Evolutionary conservation across 2,329 filamentous ascomycete species (phyloP).

Genomic region (Fusarium cicatricum): DNA sequence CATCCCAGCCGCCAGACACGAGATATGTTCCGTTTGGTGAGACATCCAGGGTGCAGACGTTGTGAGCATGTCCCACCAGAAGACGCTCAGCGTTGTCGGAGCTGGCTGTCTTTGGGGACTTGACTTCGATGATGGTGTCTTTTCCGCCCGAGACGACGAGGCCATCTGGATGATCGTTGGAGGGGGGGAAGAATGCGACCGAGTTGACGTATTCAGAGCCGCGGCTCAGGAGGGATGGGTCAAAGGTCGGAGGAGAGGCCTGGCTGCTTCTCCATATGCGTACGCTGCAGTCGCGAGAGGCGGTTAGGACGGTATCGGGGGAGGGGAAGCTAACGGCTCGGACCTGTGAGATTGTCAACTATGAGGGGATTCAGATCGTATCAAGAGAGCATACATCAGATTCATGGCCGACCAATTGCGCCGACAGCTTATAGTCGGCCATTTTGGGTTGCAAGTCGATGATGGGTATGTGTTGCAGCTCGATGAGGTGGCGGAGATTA

Average conservation of each 20-base stretch:
- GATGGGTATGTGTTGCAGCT: slow-evolving; percentile 22
- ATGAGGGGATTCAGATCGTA: neutral
- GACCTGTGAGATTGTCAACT: slow-evolving; percentile 66
- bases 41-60: slow-evolving; percentile 87
- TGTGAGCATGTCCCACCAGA: slow-evolving; percentile 84
- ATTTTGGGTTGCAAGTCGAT: slow-evolving; percentile 53
- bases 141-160: slow-evolving; percentile 88
- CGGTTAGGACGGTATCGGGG: slow-evolving; percentile 77
- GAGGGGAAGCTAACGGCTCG: slow-evolving; percentile 83
- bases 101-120: slow-evolving; percentile 71
- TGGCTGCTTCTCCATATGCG: slow-evolving; percentile 81
- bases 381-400: slow-evolving; percentile 76
- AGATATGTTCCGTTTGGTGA: slow-evolving; percentile 76
- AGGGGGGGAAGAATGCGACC: slow-evolving; percentile 78
- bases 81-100: slow-evolving; percentile 85
- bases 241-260: slow-evolving; percentile 73
- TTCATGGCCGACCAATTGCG: slow-evolving; percentile 87
- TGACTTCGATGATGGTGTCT: slow-evolving; percentile 92
- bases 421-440: slow-evolving; percentile 92
- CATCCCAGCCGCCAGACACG: slow-evolving; percentile 95
- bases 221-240: slow-evolving; percentile 79
- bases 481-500: slow-evolving; percentile 13
- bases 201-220: slow-evolving; percentile 89
- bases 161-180: slow-evolving; percentile 74
- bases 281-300: slow-evolving; percentile 90